Percentiles rank a stretch among this genome's conserved stretches.
These are phyloP conservation scores for Gilbertella persicaria DNA, from an alignment of 371 early-diverging fungal species.

Conservation along the genomic window DNA sequence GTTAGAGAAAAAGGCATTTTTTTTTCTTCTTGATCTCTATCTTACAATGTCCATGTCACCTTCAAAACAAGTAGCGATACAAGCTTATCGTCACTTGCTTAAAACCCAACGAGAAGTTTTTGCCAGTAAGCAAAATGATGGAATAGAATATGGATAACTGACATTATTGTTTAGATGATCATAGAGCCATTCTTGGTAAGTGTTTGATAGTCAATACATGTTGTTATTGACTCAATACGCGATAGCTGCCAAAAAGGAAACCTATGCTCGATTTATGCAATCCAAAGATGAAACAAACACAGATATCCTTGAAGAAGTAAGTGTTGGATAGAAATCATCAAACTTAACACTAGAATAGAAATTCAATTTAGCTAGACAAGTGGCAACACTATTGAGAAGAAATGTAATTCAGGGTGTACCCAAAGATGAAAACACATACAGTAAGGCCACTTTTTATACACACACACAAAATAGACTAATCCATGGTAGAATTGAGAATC, in stretches of 20 bases:
- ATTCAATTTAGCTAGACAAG: conserved; percentile 41
- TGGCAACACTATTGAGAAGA: conserved; percentile 35
- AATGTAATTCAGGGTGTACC: conserved; percentile 47
- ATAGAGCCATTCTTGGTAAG: conserved; percentile 38
- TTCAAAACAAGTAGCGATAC: conserved; percentile 42
- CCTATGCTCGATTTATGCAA: conserved; percentile 45
- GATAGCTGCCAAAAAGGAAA: conserved; percentile 47
- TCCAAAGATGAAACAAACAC: conserved; percentile 45
- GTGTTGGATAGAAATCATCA: not conserved
- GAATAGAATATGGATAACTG: not conserved
- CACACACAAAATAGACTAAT: not conserved
- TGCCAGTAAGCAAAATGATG: conserved; percentile 25
- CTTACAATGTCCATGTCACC: conserved; percentile 16
- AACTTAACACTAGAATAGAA: conserved; percentile 24
- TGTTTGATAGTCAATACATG: not conserved
- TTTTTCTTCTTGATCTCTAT: no score
- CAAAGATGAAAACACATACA: conserved; percentile 30
- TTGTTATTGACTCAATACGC: not conserved
- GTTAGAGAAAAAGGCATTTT: no score
- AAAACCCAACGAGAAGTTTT: conserved; percentile 48
- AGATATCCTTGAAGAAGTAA: conserved; percentile 48
- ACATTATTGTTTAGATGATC: conserved; percentile 25
- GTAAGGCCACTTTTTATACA: conserved; percentile 21
- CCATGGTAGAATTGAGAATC: conserved; percentile 38
- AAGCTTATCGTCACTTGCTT: conserved; percentile 44